These are phyloP conservation scores for Yarrowia phangngaensis DNA, from an alignment of 805 yeast species.

Conservation along the genomic window DNA sequence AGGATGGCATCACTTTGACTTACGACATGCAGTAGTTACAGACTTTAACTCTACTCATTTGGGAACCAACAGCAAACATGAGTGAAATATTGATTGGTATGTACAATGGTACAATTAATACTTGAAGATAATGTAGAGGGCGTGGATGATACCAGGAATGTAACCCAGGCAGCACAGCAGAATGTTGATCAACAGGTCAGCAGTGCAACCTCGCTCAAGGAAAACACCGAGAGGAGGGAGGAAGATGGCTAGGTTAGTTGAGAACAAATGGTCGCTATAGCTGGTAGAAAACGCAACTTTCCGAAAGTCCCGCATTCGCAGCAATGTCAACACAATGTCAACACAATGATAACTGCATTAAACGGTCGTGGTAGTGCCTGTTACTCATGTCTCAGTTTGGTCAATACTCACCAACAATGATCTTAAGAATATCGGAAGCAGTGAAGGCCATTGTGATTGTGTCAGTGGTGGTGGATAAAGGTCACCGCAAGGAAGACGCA, in stretches of 20 bases:
- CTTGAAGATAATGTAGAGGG: constrained; percentile 37
- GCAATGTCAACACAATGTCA: no score
- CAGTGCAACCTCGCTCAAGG: constrained; percentile 54
- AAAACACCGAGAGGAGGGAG: constrained; percentile 64
- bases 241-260: constrained; percentile 43
- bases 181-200: constrained; percentile 52
- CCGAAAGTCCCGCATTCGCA: not conserved
- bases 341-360: no score
- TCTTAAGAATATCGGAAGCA: constrained; percentile 51
- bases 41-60: no score
- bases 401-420: constrained; percentile 43
- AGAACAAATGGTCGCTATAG: no score
- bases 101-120: constrained; percentile 28
- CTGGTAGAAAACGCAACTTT: no score
- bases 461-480: constrained; percentile 4
- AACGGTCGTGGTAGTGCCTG: not conserved
- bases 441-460: constrained; percentile 46
- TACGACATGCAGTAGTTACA: no score
- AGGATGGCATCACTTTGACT: no score
- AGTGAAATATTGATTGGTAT: constrained; percentile 15
- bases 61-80: no score
- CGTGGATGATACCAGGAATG: constrained; percentile 55
- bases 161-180: constrained; percentile 68
- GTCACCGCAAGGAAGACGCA: no score
- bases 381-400: not conserved